Base-by-base conservation (phyloP, 805 yeast genomes). In the Pichia kluyveri region DNA sequence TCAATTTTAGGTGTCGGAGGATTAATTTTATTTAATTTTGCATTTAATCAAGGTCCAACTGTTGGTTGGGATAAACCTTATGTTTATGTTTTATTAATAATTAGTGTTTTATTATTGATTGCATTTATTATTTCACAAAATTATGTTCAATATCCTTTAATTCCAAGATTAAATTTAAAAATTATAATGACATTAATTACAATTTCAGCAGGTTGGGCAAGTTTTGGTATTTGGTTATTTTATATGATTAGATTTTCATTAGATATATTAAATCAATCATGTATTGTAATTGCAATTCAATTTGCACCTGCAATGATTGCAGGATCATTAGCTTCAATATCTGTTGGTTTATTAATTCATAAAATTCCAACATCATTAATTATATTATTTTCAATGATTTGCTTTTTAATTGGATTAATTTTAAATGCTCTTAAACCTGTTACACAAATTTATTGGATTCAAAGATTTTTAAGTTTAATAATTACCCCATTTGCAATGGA, bases 401-500 rank as follows among this genome's bases (percentile, higher is more conserved):
- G 76, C 6, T 84, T 83, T 57, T 63, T 70, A 51, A 66, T 69
- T n/a, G 85, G 86, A 1, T 62, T 70, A 38, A 58, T 76, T 0
- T 67, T 82, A 66, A 63, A 79, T 18, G 72, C 81, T 1, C 68
- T 76, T 0, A 70, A 78, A 44, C 88, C 89, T 0, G 73, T 74
- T 1, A 55, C 75, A 45, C 85, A 83, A 59, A 67, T 76, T 0
- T 86, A 73, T 58, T 85, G 79, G 75, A 68, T 72, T 8, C 71
- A 79, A 57, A 62, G 76, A 2, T 71, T 85, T 56, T 80, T 82
- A 4, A 72, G 76, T 31, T 69, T 76, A 70, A 54, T 80, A 17
- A 63, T 84, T 7, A 64, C 78, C 6, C 74, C 81, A 14, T 82
- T 80, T 70, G 95, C 88, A 3, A 83, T 85, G 89, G 91, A 85